Evolutionary conservation across 2,329 filamentous ascomycete species (phyloP), one percentile per base, ranked within the genome.

Genomic region (Nigrospora osmanthi): DNA sequence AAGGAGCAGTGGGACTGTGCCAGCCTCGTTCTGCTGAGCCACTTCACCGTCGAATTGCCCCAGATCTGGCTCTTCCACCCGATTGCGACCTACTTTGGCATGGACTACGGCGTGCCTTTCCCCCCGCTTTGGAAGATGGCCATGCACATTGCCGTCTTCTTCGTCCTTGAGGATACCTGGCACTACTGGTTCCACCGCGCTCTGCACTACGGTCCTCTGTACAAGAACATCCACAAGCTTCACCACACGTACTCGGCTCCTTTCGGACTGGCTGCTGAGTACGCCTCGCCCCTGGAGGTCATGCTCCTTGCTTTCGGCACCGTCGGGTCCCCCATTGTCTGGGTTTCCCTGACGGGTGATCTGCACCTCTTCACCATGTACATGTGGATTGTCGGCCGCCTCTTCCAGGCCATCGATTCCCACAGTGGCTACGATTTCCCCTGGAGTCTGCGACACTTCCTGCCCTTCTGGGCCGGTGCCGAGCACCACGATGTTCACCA

Each of bases 61-160:
- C 93, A 97, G 69, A 97, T 97, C 66, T 97, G 91, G 91, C 80
- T 97, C 58, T 98, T 98, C 79, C 93, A 98, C 73, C 93, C 93
- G 30, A 81, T 96, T 74, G 91, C 91, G 47, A 88, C 90, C 63
- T 95, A 81, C 69, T 90, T 89, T 64, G 93, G 93, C 58, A 85
- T 98, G 68, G 76, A 83, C 47, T 95, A 87, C 53, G 80, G 81
- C 50, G 87, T 95, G 40, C 93, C 91, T 11, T 98, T 98, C 74
- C 93, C 93, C 32, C 74, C 85, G 12, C 58, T 84, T 54, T 85
- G 78, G 70, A 96, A 83, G 60, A 97, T 98, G 76, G 85, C 85
- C 52, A 81, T 87, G 63, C 93, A 98, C 60, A 91, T 98, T 55
- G 79, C 83, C 49, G 76, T 97, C 63, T 94, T 97, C 77, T 98